Percentiles rank a stretch among this genome's conserved stretches.
These are phyloP conservation scores for Protomyces gravidus DNA, from an alignment of 1,139 yeast species.

Conservation along the genomic window DNA sequence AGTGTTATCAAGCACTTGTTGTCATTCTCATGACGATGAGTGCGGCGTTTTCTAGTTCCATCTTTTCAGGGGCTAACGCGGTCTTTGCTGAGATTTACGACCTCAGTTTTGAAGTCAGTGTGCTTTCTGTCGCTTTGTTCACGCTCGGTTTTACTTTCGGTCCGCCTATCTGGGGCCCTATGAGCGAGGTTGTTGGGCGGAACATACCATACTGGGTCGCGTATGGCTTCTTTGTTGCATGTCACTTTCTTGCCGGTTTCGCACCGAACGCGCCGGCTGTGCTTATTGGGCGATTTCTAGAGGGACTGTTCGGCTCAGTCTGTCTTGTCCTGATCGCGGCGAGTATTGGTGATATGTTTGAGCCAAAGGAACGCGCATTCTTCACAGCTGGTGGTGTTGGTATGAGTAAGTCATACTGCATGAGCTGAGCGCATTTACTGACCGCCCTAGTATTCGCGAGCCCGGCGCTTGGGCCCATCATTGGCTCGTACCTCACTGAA, in stretches of 20 bases:
- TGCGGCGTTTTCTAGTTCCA: conserved; percentile 21
- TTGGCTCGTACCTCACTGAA: conserved; percentile 48
- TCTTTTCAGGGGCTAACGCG: conserved; percentile 15
- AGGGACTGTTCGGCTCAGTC: not conserved
- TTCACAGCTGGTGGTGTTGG: conserved; percentile 47
- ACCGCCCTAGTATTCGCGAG: conserved; percentile 63
- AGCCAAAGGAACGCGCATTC: conserved; percentile 62
- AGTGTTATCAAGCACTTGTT: conserved; percentile 5
- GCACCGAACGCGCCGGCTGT: not conserved
- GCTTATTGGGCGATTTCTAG: not conserved
- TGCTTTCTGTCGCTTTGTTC: conserved; percentile 4
- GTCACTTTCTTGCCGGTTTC: not conserved
- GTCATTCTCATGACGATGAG: conserved; percentile 23
- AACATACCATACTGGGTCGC: not conserved
- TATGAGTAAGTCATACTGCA: conserved; percentile 38
- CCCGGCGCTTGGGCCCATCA: conserved; percentile 77
- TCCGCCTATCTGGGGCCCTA: not conserved
- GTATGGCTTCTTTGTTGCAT: conserved; percentile 2
- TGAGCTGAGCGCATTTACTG: not conserved
- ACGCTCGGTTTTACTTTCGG: not conserved
- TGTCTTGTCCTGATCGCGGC: conserved; percentile 52
- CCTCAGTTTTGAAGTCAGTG: conserved; percentile 6
- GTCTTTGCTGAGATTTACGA: conserved; percentile 4
- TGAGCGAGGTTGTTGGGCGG: not conserved
- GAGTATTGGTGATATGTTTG: conserved; percentile 67